Base-by-base conservation (phyloP, 768 basidiomycete genomes). In the Collybiopsis confluens region DNA sequence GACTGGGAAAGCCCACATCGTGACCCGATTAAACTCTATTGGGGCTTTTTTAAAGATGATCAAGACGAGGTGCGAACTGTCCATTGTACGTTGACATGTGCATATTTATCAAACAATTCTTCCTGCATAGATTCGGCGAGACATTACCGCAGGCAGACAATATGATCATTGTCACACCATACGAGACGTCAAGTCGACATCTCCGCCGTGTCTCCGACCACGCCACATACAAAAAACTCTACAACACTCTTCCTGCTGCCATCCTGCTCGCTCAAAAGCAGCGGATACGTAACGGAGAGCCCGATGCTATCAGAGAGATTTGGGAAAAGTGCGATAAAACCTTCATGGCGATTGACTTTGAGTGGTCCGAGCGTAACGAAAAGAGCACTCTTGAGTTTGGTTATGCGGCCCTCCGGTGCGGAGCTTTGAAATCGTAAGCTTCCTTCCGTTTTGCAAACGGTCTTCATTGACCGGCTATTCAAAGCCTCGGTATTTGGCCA, bases 1-100 rank as follows among this genome's bases (percentile, higher is more conserved):
- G 65, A 88, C 90, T 1, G 85, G 87, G 16, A 77, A 77, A 56
- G 81, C 88, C 0, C 90, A 92, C 65, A 85, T 92, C 52, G 88
- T 88, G 21, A 91, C 89, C n/a, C 79, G 86, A 44, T 68, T 82
- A 56, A 83, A 75, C 3, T 86, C 85, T 28, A 75, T 92, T 45
- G 77, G 79, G 4, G 83, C 88, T 1, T 92, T 92, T 60, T 67
- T 90, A 45, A 88, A 85, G 70, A 92, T 92, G 90, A 83, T 92
- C 61, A 88, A 88, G 70, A 88, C 86, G 2, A 79, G 89, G 87
- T 83, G 57, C 16, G 61, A 48, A 35, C 2, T 21, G 4, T 1
- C 8, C 23, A 23, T 18, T 58, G 18, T 26, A 28, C 49, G 45
- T 20, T 8, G 24, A 16, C n/a, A n/a, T n/a, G n/a, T n/a, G n/a